Base-by-base conservation (phyloP, 2,329 filamentous ascomycete species). In the Phialocephala subalpina region DNA sequence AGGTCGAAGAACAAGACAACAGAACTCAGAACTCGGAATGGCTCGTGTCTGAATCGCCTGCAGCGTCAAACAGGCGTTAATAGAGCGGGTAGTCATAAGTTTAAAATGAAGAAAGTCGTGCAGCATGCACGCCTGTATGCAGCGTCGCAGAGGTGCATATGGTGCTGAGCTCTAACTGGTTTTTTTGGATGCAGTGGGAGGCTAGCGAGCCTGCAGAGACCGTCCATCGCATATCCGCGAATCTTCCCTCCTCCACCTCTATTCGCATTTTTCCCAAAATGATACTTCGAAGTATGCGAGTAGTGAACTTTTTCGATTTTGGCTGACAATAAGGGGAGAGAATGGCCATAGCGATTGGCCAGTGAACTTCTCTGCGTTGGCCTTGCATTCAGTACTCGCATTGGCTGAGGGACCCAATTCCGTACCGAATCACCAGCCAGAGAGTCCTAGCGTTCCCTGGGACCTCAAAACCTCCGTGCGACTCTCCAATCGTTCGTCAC, bases 401-500 rank as follows among this genome's bases (percentile, higher is more conserved):
- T 33, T 53, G 49, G 49, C 22, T 29, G 47, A 27, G 22, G 25
- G 5, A 5, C 22, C 6, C 47, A 14, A n/a, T 11, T 11, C 3
- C 14, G 12, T 9, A 6, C 20, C 69, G 67, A 72, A 71, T 71
- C 42, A 70, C 22, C 59, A 40, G 8, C 33, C 42, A 38, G 52
- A 62, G 64, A 27, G 18, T 27, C 40, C 40, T 60, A 63, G 60
- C 60, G 45, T 49, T 27, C 57, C 25, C 16, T 57, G 25, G 16
- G 33, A 49, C 45, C 57, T 45, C 58, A 47, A 56, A 61, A 27
- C 52, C 38, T 9, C 58, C 56, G 40, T 49, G 38, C 40, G 33
- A 29, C 47, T 62, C 42, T 63, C 69, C 66, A 71, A 67, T 69
- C 64, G 66, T 69, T 67, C 63, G 6, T 62, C 53, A 60, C 63